Evolutionary conservation across 2,329 filamentous ascomycete genomes (phyloP), one percentile per base, ranked within the genome.

Genomic region (Cladorrhinum sp.): DNA sequence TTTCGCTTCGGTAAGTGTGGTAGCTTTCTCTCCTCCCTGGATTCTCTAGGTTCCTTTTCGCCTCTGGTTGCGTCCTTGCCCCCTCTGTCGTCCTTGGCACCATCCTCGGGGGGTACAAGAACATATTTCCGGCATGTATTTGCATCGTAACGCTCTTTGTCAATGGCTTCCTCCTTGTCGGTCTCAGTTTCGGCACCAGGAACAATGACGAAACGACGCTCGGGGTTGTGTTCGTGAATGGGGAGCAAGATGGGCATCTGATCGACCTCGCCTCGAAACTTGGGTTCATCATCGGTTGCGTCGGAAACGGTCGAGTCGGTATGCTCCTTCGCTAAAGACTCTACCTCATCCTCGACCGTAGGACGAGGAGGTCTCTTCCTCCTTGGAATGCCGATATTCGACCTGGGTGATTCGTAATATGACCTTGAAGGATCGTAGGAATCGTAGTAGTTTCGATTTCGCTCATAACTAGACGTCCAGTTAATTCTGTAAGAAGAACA

Each of bases 241-340:
- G 88, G 85, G 59, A 88, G 75, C 23, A 93, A 77, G 54, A 92
- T 78, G 12, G 86, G 86, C 24, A 86, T 76, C 69, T 93, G 90
- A 57, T 92, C 87, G 61, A 88, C 74, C 5, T 83, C 82, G 42
- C 90, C 90, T 60, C 83, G 83, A 60, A 82, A 81, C 55, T 80
- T 79, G 26, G 83, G 80, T 61, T 87, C 84, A 65, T 88, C 86
- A 60, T 77, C 79, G 58, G 65, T 68, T 49, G 66, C 72, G 55
- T 66, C 66, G 39, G 72, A 62, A 36, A 73, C 66, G 33, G 70
- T 66, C 26, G 74, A 73, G 49, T 72, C 68, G 24, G 79, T 78
- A 67, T 83, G 74, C 70, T 92, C 89, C 70, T 80, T 85, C 5
- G 82, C 82, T 39, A 91, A 73, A 7, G 88, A 84, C 14, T 77